Conservation (phyloP, 306 rosid genomes). For the Herpetospermum pedunculosum region DNA sequence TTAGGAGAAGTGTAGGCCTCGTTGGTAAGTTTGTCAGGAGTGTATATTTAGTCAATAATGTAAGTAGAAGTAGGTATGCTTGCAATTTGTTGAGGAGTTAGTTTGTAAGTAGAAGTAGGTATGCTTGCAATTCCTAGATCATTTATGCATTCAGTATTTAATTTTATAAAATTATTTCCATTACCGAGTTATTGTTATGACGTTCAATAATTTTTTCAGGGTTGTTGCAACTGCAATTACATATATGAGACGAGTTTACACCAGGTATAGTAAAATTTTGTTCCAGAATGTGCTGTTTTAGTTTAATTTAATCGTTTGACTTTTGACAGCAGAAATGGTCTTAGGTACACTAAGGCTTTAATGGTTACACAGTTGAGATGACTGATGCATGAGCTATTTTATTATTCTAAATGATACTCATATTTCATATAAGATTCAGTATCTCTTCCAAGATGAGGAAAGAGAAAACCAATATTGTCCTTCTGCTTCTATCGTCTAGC, state of each 20-base stretch:
- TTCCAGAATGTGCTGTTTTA: background rate
- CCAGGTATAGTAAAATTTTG: slow-evolving; percentile 37
- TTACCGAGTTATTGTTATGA: background rate
- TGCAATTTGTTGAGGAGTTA: too few species aligned
- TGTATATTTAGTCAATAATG: too few species aligned
- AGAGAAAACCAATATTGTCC: background rate
- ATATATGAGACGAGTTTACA: slow-evolving; percentile 93
- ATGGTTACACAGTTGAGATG: background rate
- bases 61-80: too few species aligned
- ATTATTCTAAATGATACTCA: background rate
- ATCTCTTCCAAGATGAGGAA: background rate
- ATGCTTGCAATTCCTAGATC: too few species aligned
- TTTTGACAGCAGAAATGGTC: background rate
- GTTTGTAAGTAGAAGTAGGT: too few species aligned
- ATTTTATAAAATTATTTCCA: background rate
- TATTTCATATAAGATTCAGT: background rate
- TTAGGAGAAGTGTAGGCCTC: too few species aligned
- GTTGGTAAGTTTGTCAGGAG: too few species aligned
- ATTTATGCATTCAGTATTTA: background rate
- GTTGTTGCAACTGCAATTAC: slow-evolving; percentile 92
- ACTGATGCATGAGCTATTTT: background rate
- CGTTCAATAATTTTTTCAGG: slow-evolving; percentile 34
- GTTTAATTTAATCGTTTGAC: background rate
- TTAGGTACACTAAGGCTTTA: background rate
- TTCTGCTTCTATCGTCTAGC: too few species aligned